Base-by-base conservation (phyloP, 78 protist genomes). In the Dictyostelium citrinum region DNA sequence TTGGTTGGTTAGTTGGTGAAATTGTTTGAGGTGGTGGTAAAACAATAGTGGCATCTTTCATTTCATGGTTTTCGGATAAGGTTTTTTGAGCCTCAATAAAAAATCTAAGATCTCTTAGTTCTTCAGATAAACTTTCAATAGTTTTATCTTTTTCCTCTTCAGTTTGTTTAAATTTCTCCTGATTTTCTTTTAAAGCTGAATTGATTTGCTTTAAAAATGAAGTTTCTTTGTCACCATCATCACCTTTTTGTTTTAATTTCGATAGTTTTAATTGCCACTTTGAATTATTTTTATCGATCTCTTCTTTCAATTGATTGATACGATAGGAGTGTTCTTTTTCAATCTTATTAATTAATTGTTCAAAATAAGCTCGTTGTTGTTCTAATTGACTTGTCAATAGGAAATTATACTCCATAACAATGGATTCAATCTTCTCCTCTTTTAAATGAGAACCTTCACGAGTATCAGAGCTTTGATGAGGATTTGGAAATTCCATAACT, bases 381-480 rank as follows among this genome's bases (percentile, higher is more conserved):
- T 98, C 98, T 12, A 96, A 95, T 67, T 97, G 98, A 31, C 75
- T 24, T 7, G 96, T 90, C 20, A 98, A 61, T n/a, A 97, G 84
- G 70, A 93, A 93, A 70, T 91, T 91, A 81, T 97, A 98, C 84
- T 96, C 97, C 72, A 88, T 51, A 8, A 39, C 92, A 39, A 95
- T 58, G 22, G 97, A 90, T 49, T 96, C 97, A 20, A 93, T 86
- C 29, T 95, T 95, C 37, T 91, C 97, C 7, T 90, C 91, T 33
- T 95, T 81, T 71, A 90, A 96, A 43, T 96, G 97, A 37, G 90
- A 97, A 22, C 90, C 91, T 20, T 97, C 98, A 41, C 98, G 95
- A 10, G 49, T 81, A 64, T 98, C 98, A 74, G 98, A 98, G 97
- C 97, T 97, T 71, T 97, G 97, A 31, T 97, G 46, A n/a, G 96